Percentiles rank a stretch among this genome's conserved stretches.
Conservation (phyloP, 2,329 filamentous ascomycete species). For the Capronia epimyces region DNA sequence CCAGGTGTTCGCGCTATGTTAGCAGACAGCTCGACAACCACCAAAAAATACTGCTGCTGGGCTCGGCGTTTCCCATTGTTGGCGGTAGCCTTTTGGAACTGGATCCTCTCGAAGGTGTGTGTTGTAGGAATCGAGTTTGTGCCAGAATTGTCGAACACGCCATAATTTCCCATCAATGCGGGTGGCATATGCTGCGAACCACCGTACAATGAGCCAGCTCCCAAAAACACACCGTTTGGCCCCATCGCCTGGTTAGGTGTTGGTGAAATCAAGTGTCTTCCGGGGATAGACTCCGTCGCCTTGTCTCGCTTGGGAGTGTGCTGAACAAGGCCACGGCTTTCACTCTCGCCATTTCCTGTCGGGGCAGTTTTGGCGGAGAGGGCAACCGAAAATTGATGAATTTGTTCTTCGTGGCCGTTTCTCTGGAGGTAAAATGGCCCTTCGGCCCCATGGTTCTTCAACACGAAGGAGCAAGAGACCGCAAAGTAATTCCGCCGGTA, state of each 20-base stretch:
- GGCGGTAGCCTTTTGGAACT: slow-evolving; percentile 89
- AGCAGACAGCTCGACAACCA: slow-evolving; percentile 78
- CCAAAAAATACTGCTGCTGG: slow-evolving; percentile 85
- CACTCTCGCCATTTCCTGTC: slow-evolving; percentile 68
- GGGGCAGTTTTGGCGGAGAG: slow-evolving; percentile 58
- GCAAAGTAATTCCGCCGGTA: slow-evolving; percentile 90
- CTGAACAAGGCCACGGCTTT: slow-evolving; percentile 77
- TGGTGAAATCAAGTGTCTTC: slow-evolving; percentile 32
- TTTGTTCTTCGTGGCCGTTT: slow-evolving; percentile 47
- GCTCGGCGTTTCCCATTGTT: slow-evolving; percentile 90
- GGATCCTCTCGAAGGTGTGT: slow-evolving; percentile 79
- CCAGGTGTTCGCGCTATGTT: slow-evolving; percentile 50
- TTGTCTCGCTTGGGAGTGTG: slow-evolving; percentile 91
- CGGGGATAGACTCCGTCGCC: slow-evolving; percentile 70
- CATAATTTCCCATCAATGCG: slow-evolving; percentile 13
- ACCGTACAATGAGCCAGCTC: slow-evolving; percentile 13
- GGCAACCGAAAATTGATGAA: slow-evolving; percentile 73
- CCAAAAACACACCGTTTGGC: slow-evolving; percentile 14
- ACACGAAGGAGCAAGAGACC: slow-evolving; percentile 70
- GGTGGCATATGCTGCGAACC: slow-evolving; percentile 13
- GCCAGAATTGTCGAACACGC: slow-evolving; percentile 30
- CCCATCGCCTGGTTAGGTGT: slow-evolving; percentile 8
- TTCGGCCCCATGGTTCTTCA: slow-evolving; percentile 56
- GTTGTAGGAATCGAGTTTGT: slow-evolving; percentile 35
- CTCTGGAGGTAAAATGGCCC: slow-evolving; percentile 54